These are phyloP conservation scores for Verticillium zaregamsianum DNA, from an alignment of 2,329 filamentous ascomycete species.

Conservation along the genomic window DNA sequence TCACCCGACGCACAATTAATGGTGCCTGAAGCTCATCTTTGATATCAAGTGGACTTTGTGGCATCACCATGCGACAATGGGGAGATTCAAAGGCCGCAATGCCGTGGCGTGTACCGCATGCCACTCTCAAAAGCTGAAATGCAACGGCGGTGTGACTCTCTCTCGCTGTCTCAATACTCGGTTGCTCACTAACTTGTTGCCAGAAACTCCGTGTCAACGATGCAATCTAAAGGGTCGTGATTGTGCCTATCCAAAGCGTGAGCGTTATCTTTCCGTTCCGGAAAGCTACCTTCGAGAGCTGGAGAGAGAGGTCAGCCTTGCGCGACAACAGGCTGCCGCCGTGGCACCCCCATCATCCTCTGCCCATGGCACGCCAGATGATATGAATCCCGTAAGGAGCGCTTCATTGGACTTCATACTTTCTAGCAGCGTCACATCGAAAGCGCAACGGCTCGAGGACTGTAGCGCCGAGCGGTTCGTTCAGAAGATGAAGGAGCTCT, in stretches of 20 bases:
- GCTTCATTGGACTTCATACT: not conserved
- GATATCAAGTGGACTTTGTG: too few species aligned
- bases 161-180: not conserved
- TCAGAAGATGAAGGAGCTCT: conserved; percentile 9
- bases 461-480: conserved; percentile 13
- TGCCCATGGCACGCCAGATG: too few species aligned
- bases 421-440: not conserved
- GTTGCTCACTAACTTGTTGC: too few species aligned
- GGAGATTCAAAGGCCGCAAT: conserved; percentile 7
- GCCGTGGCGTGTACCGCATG: conserved; percentile 12
- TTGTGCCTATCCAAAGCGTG: conserved; percentile 12
- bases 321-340: not conserved
- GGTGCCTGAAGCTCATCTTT: too few species aligned
- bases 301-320: conserved; percentile 4
- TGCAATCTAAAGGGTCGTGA: not conserved
- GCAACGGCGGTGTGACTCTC: conserved; percentile 11
- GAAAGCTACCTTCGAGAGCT: conserved; percentile 13
- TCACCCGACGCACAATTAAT: too few species aligned
- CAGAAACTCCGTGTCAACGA: too few species aligned
- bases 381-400: too few species aligned
- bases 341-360: not conserved
- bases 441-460: conserved; percentile 8
- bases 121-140: conserved; percentile 15
- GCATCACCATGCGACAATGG: too few species aligned
- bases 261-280: conserved; percentile 6